Evolutionary conservation across 1,139 yeast genomes (phyloP).

Genomic region (Meyerozyma carpophila): DNA sequence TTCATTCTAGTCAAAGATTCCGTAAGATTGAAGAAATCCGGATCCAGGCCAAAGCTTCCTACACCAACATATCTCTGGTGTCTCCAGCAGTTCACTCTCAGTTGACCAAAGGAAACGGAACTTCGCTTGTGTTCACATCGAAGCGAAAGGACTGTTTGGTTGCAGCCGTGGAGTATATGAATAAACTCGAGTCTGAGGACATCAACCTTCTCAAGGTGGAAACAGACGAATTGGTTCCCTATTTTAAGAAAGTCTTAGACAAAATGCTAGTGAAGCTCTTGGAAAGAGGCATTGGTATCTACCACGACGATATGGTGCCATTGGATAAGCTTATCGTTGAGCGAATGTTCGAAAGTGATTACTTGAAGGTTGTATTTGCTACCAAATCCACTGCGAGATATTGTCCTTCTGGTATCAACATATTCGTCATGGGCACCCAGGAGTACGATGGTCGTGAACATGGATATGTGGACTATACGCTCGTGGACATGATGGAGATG

Average conservation of each 20-base stretch:
- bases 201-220: slow-evolving; percentile 20
- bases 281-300: slow-evolving; percentile 62
- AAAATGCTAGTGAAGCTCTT: slow-evolving; percentile 37
- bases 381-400: slow-evolving; percentile 50
- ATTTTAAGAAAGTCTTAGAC: slow-evolving; percentile 45
- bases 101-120: neutral
- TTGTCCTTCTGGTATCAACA: slow-evolving; percentile 49
- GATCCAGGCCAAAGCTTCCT: slow-evolving; percentile 34
- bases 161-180: slow-evolving; percentile 40
- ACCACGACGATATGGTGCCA: slow-evolving; percentile 54
- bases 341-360: slow-evolving; percentile 43
- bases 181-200: slow-evolving; percentile 27
- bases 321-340: slow-evolving; percentile 53
- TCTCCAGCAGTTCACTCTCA: neutral
- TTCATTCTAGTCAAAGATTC: slow-evolving; percentile 57
- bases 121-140: slow-evolving; percentile 16
- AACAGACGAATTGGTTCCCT: slow-evolving; percentile 34
- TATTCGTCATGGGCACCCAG: slow-evolving; percentile 68
- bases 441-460: slow-evolving; percentile 70
- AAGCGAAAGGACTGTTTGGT: slow-evolving; percentile 52
- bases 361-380: slow-evolving; percentile 50
- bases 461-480: slow-evolving; percentile 61
- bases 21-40: slow-evolving; percentile 54
- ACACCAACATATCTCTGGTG: neutral
- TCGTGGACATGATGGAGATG: slow-evolving; percentile 68